Conservation (phyloP, 2,329 filamentous ascomycete genomes). For the Colletotrichum karsti region DNA sequence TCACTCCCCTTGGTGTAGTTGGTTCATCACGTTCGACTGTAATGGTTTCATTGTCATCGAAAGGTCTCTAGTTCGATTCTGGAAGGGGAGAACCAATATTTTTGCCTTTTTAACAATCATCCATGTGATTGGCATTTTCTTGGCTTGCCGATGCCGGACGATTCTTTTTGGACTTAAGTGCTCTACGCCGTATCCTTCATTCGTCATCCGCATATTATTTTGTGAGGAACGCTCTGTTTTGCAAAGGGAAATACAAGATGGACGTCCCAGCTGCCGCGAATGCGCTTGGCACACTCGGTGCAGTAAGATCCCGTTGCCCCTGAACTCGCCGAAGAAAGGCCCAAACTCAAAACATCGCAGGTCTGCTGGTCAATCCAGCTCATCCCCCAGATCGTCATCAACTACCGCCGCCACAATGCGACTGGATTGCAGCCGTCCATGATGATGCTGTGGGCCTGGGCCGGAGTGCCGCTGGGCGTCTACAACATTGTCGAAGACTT, state of each 20-base stretch:
- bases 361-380: constrained; percentile 75
- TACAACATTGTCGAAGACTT: constrained; percentile 53
- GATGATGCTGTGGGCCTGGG: constrained; percentile 78
- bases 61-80: constrained; percentile 30
- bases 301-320: constrained; percentile 43
- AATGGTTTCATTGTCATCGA: constrained; percentile 26
- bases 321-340: not conserved
- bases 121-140: not conserved
- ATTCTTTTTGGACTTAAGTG: not conserved
- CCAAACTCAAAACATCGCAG: constrained; percentile 36
- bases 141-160: not conserved
- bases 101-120: constrained; percentile 30
- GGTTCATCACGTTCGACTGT: constrained; percentile 31
- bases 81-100: constrained; percentile 19
- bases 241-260: constrained; percentile 49
- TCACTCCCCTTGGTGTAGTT: constrained; percentile 28
- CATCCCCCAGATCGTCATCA: constrained; percentile 75
- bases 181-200: too few species aligned
- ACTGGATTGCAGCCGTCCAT: constrained; percentile 72
- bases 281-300: constrained; percentile 66
- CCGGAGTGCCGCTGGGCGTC: constrained; percentile 71
- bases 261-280: constrained; percentile 64
- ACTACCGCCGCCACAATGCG: constrained; percentile 72
- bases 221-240: too few species aligned
- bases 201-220: too few species aligned